Base-by-base conservation (phyloP, 768 basidiomycete species). In the Hericium erinaceus region DNA sequence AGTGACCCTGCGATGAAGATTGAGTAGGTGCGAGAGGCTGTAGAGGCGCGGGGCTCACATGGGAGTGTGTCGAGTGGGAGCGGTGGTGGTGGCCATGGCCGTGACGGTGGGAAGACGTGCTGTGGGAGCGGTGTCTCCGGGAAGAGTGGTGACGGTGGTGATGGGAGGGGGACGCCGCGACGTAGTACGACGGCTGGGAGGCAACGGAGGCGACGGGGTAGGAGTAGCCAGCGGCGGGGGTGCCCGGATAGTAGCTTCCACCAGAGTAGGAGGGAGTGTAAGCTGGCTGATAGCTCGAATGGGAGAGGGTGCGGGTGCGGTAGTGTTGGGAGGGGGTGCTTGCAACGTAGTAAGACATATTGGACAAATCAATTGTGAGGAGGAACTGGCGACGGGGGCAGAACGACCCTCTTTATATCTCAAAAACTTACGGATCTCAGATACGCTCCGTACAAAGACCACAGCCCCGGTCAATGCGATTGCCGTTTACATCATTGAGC, bases 271-370 rank as follows among this genome's bases (percentile, higher is more conserved):
- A 44, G 41, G 41, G 15, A 15, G 41, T 16, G 15, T 44, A 44
- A 44, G 41, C 41, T 18, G 41, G 41, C 13, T 18, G 16, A 12
- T 44, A 44, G 15, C 41, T 18, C 11, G 41, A 44, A 15, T 44
- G 41, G n/a, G 66, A 54, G 54, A 65, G 65, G 15, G 62, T 57
- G 28, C 55, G 49, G 20, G 67, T 66, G 56, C 55, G 58, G 55
- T 64, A 64, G 39, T 48, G 22, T 39, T 39, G 59, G 10, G 65
- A 62, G 54, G 64, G 60, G 26, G 63, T 62, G 59, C 59, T 46
- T 2, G 60, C 39, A 54, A 64, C 67, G 65, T 69, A 72, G 64
- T 66, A 66, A 2, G 67, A 54, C 41, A 44, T 44, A 6, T 15
- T 44, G 41, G 41, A 12, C 64, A 62, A 60, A 66, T 67, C 57